Evolutionary conservation across 2,329 filamentous ascomycete species (phyloP), one percentile per base, ranked within the genome.

Genomic region (Fusarium duplospermum): DNA sequence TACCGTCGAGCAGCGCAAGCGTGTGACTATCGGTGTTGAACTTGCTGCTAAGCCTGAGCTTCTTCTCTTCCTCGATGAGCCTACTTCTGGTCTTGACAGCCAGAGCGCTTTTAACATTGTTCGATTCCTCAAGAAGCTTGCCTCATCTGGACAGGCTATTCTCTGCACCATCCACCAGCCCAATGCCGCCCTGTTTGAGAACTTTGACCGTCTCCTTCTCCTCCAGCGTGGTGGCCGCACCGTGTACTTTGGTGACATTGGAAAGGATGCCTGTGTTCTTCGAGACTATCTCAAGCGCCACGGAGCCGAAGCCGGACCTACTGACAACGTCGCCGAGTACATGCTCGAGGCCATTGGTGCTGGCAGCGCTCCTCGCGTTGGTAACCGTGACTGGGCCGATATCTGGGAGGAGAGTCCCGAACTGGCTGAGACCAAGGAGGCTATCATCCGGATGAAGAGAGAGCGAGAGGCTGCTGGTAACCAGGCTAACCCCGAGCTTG

Each of bases 141-240:
- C 93, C 59, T 86, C 88, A n/a, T 93, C 93, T 4, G 95, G 94
- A 2, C 95, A 97, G 80, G 94, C 94, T 11, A 94, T 97, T 75
- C 88, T 97, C 4, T 97, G 94, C 84, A 97, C 95, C 0, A 97
- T 97, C 72, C 95, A 97, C 81, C 95, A 97, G 81, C 94, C 95
- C 2, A 96, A 95, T 74, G 93, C 93, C 18, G 91, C 93, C 0
- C 87, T 97, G 0, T 97, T 98, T 76, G 93, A 96, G 81, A 93
- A 95, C 82, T 98, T 97, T 74, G 94, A 97, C 80, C 89, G 94
- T 14, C 87, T 98, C 2, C 85, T 97, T 6, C 87, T 97, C 4
- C 87, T 97, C 3, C 91, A 96, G 82, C 88, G 89, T 45, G 94
- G 94, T 69, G 94, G 94, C 5, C 89, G 92, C 64, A 93, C 93